Conservation (phyloP, 495 filamentous ascomycete species). For the Aspergillus steynii region DNA sequence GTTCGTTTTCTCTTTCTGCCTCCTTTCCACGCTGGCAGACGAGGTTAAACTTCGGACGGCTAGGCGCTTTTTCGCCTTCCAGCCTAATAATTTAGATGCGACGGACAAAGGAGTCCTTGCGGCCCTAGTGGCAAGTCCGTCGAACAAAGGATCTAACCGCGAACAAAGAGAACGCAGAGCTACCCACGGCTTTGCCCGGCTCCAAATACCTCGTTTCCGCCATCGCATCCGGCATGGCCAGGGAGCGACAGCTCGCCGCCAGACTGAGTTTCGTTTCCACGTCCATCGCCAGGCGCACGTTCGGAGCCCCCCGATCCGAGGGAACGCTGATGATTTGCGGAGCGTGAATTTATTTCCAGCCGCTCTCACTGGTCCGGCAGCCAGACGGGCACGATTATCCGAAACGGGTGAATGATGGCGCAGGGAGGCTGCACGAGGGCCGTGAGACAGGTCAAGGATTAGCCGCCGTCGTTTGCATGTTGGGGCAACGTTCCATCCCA, state of each 20-base stretch:
- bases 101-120: slow-evolving; percentile 1
- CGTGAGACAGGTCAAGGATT: slow-evolving; percentile 7
- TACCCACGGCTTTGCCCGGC: neutral
- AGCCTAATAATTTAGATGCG: neutral
- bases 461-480: slow-evolving; percentile 10
- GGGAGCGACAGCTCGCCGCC: too few species aligned
- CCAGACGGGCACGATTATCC: neutral
- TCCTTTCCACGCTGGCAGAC: neutral
- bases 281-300: too few species aligned
- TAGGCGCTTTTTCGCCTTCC: too few species aligned
- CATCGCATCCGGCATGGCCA: too few species aligned
- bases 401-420: slow-evolving; percentile 6
- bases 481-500: slow-evolving; percentile 9
- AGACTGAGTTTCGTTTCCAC: too few species aligned
- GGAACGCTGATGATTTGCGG: neutral
- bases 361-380: slow-evolving; percentile 1
- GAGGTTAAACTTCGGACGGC: neutral
- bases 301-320: too few species aligned
- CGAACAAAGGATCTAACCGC: neutral
- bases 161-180: too few species aligned
- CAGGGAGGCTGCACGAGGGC: slow-evolving; percentile 8
- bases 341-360: neutral
- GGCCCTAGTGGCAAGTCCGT: slow-evolving; percentile 2
- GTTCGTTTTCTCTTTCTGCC: neutral
- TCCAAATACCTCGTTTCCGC: neutral